Evolutionary conservation across 768 basidiomycete genomes (phyloP).

Genomic region (Pilatotrama ljubarskyi): DNA sequence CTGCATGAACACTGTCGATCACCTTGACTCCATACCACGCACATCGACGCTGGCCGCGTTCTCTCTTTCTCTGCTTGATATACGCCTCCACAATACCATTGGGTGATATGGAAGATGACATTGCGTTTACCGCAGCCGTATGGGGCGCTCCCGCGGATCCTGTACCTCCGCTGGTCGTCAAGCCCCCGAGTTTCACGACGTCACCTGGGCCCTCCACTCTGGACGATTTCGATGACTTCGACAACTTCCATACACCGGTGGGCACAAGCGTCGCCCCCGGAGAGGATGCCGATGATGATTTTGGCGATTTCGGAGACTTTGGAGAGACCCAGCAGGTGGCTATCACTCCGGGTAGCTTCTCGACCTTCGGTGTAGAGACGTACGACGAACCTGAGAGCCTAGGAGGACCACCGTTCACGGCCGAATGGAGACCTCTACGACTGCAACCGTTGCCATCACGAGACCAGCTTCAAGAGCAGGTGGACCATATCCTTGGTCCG

Average conservation of each 20-base stretch:
- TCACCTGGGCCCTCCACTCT: constrained; percentile 28
- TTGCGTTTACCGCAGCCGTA: constrained; percentile 70
- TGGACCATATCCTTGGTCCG: constrained; percentile 65
- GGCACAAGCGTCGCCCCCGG: constrained; percentile 40
- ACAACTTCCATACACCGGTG: constrained; percentile 57
- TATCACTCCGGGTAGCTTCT: constrained; percentile 8
- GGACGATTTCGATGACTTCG: constrained; percentile 47
- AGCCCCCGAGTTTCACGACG: constrained; percentile 17
- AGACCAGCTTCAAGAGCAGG: constrained; percentile 55
- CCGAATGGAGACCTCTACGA: constrained; percentile 60
- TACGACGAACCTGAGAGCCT: constrained; percentile 31
- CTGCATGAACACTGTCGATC: constrained; percentile 1
- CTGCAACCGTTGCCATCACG: constrained; percentile 66
- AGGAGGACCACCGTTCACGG: constrained; percentile 30
- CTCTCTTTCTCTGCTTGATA: neutral
- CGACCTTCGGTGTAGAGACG: constrained; percentile 6
- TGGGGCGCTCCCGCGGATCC: constrained; percentile 57
- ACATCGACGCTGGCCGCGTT: neutral
- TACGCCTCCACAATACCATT: neutral
- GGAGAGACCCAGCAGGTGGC: constrained; percentile 49
- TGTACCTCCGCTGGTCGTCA: constrained; percentile 33
- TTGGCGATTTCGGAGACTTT: constrained; percentile 88
- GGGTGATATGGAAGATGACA: constrained; percentile 64
- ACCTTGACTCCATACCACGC: constrained; percentile 10
- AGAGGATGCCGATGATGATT: constrained; percentile 66